Conservation (phyloP, 495 filamentous ascomycete genomes). For the Trichocladium uniseriatum region DNA sequence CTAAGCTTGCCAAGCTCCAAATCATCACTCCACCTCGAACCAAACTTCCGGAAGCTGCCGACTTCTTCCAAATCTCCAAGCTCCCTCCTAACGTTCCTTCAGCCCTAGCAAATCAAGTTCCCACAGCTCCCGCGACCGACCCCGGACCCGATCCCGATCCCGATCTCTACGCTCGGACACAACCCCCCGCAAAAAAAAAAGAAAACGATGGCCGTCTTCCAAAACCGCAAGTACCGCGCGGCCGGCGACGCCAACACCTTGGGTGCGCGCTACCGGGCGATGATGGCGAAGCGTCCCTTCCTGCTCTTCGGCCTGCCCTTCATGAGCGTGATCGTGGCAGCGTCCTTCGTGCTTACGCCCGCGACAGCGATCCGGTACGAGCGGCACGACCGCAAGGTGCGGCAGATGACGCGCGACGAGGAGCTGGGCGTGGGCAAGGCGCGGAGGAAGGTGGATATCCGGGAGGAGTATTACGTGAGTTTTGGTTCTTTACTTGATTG, state of each 20-base stretch:
- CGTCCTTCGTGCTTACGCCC: constrained; percentile 88
- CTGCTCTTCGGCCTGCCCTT: constrained; percentile 95
- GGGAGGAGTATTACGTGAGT: constrained; percentile 92
- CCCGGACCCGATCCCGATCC: too few relatives aligned
- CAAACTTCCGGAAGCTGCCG: too few relatives aligned
- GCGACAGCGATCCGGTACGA: constrained; percentile 91
- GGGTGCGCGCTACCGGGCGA: constrained; percentile 63
- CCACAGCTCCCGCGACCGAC: too few relatives aligned
- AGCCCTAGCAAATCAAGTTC: too few relatives aligned
- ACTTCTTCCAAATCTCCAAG: too few relatives aligned
- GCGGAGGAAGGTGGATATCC: constrained; percentile 63
- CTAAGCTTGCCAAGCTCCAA: too few relatives aligned
- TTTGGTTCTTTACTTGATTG: not conserved
- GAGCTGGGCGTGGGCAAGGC: constrained; percentile 66
- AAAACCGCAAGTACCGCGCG: constrained; percentile 60
- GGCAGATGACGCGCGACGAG: constrained; percentile 74
- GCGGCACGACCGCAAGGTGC: constrained; percentile 76
- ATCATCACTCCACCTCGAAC: too few relatives aligned
- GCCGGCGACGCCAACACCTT: constrained; percentile 51
- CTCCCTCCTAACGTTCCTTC: too few relatives aligned
- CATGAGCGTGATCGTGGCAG: constrained; percentile 81
- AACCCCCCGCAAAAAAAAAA: constrained; percentile 1
- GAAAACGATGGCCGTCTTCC: constrained; percentile 65
- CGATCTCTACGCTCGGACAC: too few relatives aligned
- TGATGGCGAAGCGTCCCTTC: constrained; percentile 70